phyloP scores from a whole-genome alignment of 2,329 filamentous ascomycete genomes.

The Colletotrichum sp. region DNA sequence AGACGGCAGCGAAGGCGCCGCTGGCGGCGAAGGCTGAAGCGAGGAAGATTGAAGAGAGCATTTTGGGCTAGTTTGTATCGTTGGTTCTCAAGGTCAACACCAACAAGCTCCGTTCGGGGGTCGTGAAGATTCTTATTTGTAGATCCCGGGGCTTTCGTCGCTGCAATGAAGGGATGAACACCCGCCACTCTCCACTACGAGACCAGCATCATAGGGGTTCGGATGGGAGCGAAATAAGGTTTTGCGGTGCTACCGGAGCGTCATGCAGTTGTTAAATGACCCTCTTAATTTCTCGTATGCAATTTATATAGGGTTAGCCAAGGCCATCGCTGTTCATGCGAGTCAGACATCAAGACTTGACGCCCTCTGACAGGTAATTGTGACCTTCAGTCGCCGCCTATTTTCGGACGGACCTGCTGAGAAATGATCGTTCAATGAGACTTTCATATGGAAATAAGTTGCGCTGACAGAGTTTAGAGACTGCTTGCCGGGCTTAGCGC shows the following conservation, averaged over 20 bases:
- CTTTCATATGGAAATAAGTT: background rate
- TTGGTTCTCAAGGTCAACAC: accelerated
- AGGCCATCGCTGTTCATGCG: background rate
- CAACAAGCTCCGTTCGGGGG: accelerated
- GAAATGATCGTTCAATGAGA: accelerated
- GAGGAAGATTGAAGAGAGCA: background rate
- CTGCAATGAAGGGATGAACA: background rate
- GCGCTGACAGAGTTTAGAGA: background rate
- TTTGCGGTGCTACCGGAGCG: background rate
- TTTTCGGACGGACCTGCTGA: background rate
- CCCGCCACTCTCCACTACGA: background rate
- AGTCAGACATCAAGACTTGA: background rate
- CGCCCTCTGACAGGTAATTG: background rate
- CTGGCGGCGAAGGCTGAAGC: background rate
- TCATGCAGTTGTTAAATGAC: background rate
- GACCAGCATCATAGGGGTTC: background rate
- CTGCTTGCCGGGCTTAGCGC: background rate
- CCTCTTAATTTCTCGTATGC: background rate
- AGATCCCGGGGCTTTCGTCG: background rate
- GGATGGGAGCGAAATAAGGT: background rate
- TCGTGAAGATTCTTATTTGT: background rate
- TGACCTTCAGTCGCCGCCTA: background rate
- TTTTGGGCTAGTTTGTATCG: background rate
- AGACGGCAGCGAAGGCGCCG: background rate
- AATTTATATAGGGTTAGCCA: constrained; percentile 7